A percentile compares a stretch with the other conserved stretches of the same genome.
Conservation (phyloP, 495 filamentous ascomycete genomes). For the Neurospora terricola region DNA sequence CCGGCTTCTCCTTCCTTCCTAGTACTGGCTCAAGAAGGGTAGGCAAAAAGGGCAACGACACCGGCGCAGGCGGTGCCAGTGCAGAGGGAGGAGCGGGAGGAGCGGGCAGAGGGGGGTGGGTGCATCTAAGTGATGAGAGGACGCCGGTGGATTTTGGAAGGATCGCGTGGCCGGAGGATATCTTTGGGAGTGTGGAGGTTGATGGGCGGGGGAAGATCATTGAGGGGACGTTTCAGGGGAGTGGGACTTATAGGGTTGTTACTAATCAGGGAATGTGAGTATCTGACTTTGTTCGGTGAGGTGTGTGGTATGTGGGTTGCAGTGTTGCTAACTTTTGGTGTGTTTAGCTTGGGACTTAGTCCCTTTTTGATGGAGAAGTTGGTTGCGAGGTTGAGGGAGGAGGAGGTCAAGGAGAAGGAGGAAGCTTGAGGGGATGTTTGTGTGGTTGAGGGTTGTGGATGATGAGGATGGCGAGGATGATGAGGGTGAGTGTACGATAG, state of each 20-base stretch:
- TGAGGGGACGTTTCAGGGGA: constrained; percentile 49
- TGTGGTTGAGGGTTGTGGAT: background rate
- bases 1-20: constrained; percentile 47
- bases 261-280: constrained; percentile 65
- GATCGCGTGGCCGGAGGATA: constrained; percentile 87
- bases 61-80: constrained; percentile 66
- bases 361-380: constrained; percentile 47
- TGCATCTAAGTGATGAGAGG: constrained; percentile 77
- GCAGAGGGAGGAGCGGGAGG: constrained; percentile 76
- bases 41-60: constrained; percentile 8
- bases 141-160: constrained; percentile 84
- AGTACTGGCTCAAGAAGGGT: background rate
- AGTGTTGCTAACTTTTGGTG: constrained; percentile 1
- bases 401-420: constrained; percentile 20
- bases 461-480: background rate
- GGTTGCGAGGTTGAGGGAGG: constrained; percentile 37
- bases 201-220: constrained; percentile 64
- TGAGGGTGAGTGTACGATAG: background rate
- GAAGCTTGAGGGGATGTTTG: constrained; percentile 5
- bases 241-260: constrained; percentile 58
- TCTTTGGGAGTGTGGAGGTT: constrained; percentile 85
- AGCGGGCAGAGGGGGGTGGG: constrained; percentile 73
- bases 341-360: constrained; percentile 42
- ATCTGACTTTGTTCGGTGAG: background rate
- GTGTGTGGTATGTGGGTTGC: background rate